Evolutionary conservation across 768 basidiomycete genomes (phyloP), one percentile per base, ranked within the genome.

Genomic region (Termitomyces bulborhizus): DNA sequence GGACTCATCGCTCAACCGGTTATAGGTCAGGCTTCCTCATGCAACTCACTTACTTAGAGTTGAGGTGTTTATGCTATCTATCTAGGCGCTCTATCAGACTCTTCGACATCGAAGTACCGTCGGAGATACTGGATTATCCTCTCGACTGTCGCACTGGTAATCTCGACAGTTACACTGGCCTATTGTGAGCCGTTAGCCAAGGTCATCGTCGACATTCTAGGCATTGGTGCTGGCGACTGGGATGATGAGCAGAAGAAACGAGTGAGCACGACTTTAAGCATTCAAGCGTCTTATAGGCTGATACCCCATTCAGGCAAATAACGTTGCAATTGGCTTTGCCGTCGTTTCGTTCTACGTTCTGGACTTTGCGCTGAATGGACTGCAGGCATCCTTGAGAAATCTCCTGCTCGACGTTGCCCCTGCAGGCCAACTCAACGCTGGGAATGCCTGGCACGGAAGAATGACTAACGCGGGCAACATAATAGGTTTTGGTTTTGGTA

Each of bases 391-490:
- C 11, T 75, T 98, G 34, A 78, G 94, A 48, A 97, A 97, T 69
- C 82, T 99, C n/a, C 77, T 98, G 12, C 78, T 99, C 56, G 97
- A 99, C 66, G 73, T 96, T 49, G 83, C 92, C 0, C 95, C 97
- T 6, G 82, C 90, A 13, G 82, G 86, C 58, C 96, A 98, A 68
- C 81, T 98, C 12, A 93, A 87, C 54, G 80, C 85, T n/a, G 93
- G 88, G 4, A 99, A 98, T 72, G 97, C 97, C 34, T 99, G 96
- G 94, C 94, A 98, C 58, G 90, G 95, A 45, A 79, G 93, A 58
- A 97, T 98, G 90, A 88, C 85, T 43, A 93, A 98, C 66, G 85
- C 93, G n/a, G 97, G 94, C 21, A 98, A 97, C 66, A 96, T 98
- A 47, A 68, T 98, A 59, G 97, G 97, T 8, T 98, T 86, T 72